Evolutionary conservation across 2,329 filamentous ascomycete species (phyloP).

Genomic region (Monilinia fructicola): DNA sequence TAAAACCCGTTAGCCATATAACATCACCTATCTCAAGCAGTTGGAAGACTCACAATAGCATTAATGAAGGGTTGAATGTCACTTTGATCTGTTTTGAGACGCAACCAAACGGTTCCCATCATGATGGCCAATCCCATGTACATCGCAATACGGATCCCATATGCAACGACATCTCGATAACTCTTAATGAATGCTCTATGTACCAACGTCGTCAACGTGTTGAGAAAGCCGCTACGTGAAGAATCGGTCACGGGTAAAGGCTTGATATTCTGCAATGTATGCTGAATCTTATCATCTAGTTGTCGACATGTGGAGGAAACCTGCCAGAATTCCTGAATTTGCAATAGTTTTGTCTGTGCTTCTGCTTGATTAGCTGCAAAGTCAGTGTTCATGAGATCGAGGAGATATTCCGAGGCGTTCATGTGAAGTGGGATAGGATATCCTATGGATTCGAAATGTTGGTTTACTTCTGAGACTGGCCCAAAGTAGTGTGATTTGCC

Average conservation of each 20-base stretch:
- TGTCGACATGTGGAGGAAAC: conserved; percentile 46
- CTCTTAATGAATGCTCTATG: conserved; percentile 81
- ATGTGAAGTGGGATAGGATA: conserved; percentile 65
- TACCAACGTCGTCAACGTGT: conserved; percentile 63
- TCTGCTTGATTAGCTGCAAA: conserved; percentile 56
- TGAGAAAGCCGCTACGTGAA: conserved; percentile 36
- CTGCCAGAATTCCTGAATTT: conserved; percentile 57
- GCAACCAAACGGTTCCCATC: conserved; percentile 86
- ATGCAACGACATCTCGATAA: conserved; percentile 79
- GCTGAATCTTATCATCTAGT: conserved; percentile 38
- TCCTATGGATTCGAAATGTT: conserved; percentile 63
- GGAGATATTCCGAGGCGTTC: conserved; percentile 78
- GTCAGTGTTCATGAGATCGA: conserved; percentile 77
- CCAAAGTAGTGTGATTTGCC: conserved; percentile 76
- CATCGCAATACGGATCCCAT: conserved; percentile 80
- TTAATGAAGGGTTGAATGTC: conserved; percentile 82
- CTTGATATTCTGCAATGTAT: conserved; percentile 24
- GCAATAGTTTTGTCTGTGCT: conserved; percentile 50
- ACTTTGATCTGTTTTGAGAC: conserved; percentile 64
- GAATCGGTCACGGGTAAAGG: conserved; percentile 31
- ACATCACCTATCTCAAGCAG: not conserved
- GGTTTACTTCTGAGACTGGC: conserved; percentile 53
- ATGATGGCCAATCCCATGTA: conserved; percentile 77
- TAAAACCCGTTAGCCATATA: conserved; percentile 26
- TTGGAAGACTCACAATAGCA: conserved; percentile 56